A percentile compares a stretch with the other conserved stretches of the same genome.
Evolutionary conservation across 305 asterid genomes (phyloP).

Genomic region (Salvia sclarea): DNA sequence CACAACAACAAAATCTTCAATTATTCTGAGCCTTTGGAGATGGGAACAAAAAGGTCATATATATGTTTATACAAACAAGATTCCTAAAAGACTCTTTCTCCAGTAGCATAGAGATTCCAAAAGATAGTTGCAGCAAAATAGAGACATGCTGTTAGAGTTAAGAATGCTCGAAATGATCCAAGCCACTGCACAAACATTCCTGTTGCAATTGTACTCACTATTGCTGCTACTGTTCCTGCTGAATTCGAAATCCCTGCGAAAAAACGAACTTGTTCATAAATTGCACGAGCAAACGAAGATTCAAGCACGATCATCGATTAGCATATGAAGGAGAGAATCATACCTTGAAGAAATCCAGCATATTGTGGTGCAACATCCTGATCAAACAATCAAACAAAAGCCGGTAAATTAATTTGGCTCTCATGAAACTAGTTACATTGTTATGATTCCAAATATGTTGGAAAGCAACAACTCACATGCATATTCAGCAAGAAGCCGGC

Average conservation of each 20-base stretch:
- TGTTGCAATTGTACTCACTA: constrained; percentile 85
- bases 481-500: constrained; percentile 92
- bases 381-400: constrained; percentile 12
- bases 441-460: neutral
- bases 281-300: neutral
- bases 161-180: constrained; percentile 88
- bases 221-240: constrained; percentile 94
- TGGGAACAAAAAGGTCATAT: neutral
- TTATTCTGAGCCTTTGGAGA: too few relatives aligned
- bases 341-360: constrained; percentile 93
- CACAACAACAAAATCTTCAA: too few relatives aligned
- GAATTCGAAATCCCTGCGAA: constrained; percentile 82
- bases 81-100: constrained; percentile 79
- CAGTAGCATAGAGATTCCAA: constrained; percentile 87
- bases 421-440: neutral
- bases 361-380: constrained; percentile 91
- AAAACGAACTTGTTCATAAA: neutral
- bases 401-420: neutral
- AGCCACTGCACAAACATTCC: constrained; percentile 90
- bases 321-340: neutral
- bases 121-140: constrained; percentile 77
- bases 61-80: neutral
- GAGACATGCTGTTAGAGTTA: constrained; percentile 80
- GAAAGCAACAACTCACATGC: constrained; percentile 60
- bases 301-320: neutral